Percentiles rank a stretch among this genome's conserved stretches.
These are phyloP conservation scores for Nemania serpens DNA, from an alignment of 2,329 filamentous ascomycete species.

Conservation along the genomic window DNA sequence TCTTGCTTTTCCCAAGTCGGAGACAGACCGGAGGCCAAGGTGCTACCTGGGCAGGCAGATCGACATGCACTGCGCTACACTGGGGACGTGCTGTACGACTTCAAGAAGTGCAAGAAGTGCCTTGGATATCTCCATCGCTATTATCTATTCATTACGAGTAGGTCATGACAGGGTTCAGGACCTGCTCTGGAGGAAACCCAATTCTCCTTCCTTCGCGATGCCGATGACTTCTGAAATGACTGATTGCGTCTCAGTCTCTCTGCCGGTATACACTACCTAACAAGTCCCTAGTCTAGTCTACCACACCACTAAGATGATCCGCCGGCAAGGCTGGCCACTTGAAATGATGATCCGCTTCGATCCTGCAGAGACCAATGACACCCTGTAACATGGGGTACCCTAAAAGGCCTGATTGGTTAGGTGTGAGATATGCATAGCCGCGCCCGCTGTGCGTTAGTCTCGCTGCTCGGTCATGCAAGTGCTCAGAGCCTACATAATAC, in stretches of 20 bases:
- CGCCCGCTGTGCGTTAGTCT: constrained; percentile 45
- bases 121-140: too few relatives aligned
- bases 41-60: neutral
- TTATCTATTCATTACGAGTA: too few relatives aligned
- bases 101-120: too few relatives aligned
- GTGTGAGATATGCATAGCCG: constrained; percentile 45
- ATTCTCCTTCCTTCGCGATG: constrained; percentile 28
- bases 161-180: neutral
- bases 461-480: constrained; percentile 43
- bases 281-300: too few relatives aligned
- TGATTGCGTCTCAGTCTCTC: constrained; percentile 10
- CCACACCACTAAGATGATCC: constrained; percentile 3
- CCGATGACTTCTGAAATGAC: neutral
- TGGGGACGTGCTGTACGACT: too few relatives aligned
- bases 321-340: constrained; percentile 28
- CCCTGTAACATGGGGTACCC: constrained; percentile 35
- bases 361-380: constrained; percentile 24
- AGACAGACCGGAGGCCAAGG: constrained; percentile 17
- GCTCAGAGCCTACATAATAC: constrained; percentile 29
- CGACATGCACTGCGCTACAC: too few relatives aligned
- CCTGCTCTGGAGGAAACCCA: constrained; percentile 13
- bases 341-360: constrained; percentile 24
- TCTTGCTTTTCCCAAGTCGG: constrained; percentile 25
- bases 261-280: neutral
- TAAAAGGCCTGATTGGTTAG: constrained; percentile 38